Conservation (phyloP, 1,139 yeast genomes). For the Hanseniaspora sp. region DNA sequence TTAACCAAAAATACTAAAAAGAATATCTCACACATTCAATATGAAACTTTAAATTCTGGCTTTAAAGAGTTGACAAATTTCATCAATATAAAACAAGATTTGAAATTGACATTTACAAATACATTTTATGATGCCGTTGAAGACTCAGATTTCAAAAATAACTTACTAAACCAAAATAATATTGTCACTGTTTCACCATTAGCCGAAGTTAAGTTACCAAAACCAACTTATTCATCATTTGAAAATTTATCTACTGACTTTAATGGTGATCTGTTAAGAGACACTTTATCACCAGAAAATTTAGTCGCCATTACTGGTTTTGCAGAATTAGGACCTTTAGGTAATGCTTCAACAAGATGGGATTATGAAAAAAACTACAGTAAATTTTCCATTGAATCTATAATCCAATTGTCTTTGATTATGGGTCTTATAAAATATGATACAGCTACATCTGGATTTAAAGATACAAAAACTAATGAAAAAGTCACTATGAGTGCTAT, state of each 20-base stretch:
- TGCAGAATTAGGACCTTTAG: constrained; percentile 96
- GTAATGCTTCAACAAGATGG: constrained; percentile 94
- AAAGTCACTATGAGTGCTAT: constrained; percentile 83
- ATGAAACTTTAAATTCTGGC: constrained; percentile 63
- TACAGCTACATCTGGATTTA: constrained; percentile 80
- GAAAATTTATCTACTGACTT: constrained; percentile 49
- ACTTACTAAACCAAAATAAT: constrained; percentile 39
- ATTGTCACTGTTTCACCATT: neutral
- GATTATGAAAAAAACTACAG: constrained; percentile 81
- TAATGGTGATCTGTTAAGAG: constrained; percentile 61
- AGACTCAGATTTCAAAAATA: constrained; percentile 53
- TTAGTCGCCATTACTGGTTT: constrained; percentile 87
- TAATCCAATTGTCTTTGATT: constrained; percentile 95
- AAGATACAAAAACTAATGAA: constrained; percentile 71
- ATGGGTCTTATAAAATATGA: constrained; percentile 90
- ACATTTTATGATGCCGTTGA: constrained; percentile 78
- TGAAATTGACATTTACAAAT: constrained; percentile 22
- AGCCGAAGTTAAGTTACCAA: constrained; percentile 40
- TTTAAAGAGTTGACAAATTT: constrained; percentile 72
- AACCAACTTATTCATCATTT: constrained; percentile 68
- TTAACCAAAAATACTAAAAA: constrained; percentile 62
- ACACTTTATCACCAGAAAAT: constrained; percentile 73
- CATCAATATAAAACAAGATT: constrained; percentile 60
- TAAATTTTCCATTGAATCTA: constrained; percentile 83
- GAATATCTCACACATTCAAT: constrained; percentile 57